Evolutionary conservation across 2,329 filamentous ascomycete genomes (phyloP).

Genomic region (Xylaria multiplex): DNA sequence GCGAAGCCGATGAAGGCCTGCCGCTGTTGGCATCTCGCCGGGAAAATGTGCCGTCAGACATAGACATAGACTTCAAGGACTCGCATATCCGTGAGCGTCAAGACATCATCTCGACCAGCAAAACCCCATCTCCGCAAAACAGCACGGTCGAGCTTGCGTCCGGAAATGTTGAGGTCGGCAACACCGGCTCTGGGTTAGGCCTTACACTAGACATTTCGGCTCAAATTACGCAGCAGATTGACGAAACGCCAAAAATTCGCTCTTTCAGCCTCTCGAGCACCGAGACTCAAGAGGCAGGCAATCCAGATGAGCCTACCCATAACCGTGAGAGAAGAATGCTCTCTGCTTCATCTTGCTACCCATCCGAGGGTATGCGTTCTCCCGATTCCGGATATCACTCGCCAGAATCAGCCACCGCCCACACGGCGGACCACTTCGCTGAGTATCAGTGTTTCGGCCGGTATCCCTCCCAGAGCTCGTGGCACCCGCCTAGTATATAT

Average conservation of each 20-base stretch:
- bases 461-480: conserved; percentile 30
- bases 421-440: conserved; percentile 7
- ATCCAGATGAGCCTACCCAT: not conserved
- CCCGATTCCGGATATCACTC: conserved; percentile 19
- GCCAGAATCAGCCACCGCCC: conserved; percentile 13
- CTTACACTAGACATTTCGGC: not conserved
- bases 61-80: conserved; percentile 10
- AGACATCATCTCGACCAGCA: not conserved
- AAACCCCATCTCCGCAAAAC: not conserved
- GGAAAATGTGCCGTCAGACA: conserved; percentile 29
- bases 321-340: conserved; percentile 5
- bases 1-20: conserved; percentile 4
- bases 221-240: conserved; percentile 2
- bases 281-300: not conserved
- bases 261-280: conserved; percentile 28
- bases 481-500: conserved; percentile 7
- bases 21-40: conserved; percentile 9
- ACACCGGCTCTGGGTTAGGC: not conserved
- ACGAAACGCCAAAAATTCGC: conserved; percentile 16
- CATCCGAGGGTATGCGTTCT: conserved; percentile 38
- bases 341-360: conserved; percentile 37
- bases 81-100: conserved; percentile 7
- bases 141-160: not conserved
- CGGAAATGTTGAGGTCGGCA: not conserved
- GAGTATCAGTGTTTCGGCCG: conserved; percentile 30